Base-by-base conservation (phyloP, 768 basidiomycete genomes). In the Chlorophyllum brunneum region DNA sequence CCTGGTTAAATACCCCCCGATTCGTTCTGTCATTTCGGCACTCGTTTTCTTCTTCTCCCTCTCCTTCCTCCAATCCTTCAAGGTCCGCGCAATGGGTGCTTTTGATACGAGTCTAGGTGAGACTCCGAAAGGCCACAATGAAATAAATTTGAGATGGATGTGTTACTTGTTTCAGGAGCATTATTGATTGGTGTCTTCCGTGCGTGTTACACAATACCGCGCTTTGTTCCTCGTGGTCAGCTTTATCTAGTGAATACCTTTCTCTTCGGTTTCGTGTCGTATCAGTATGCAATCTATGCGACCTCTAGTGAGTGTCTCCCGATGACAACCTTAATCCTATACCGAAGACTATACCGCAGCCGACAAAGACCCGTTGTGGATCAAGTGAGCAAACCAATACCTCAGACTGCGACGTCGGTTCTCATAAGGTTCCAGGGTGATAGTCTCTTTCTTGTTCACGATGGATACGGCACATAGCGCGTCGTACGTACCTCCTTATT, bases 111-210 rank as follows among this genome's bases (percentile, higher is more conserved):
- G 15, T 16, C 24, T 58, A 9, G 57, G 59, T 61, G 46, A 33
- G 54, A 34, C 11, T 41, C 22, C 33, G 8, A 9, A n/a, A n/a
- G 24, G 20, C 26, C 37, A n/a, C 30, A 16, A 2, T 18, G 30
- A 13, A 3, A 4, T 20, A 16, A 33, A 2, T 20, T 22, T 23
- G 24, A 23, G 26, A 20, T 45, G 30, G 15, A 24, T 46, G n/a
- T n/a, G 31, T 23, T 42, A 24, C n/a, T 20, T 13, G 27, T 24
- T 22, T 13, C 56, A 59, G 67, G 59, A 33, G 51, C 56, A 39
- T 57, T 62, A 22, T 48, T 64, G 18, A 39, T 64, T 43, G 63
- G 63, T 9, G 53, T 62, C n/a, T 59, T 64, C 39, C 51, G 63
- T 62, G 41, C 27, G 59, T 54, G 37, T 10, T 16, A 24, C 3